Percentiles rank a stretch among this genome's conserved stretches.
phyloP scores from a whole-genome alignment of 176 grass and related monocot genomes.

The Guadua angustifolia region DNA sequence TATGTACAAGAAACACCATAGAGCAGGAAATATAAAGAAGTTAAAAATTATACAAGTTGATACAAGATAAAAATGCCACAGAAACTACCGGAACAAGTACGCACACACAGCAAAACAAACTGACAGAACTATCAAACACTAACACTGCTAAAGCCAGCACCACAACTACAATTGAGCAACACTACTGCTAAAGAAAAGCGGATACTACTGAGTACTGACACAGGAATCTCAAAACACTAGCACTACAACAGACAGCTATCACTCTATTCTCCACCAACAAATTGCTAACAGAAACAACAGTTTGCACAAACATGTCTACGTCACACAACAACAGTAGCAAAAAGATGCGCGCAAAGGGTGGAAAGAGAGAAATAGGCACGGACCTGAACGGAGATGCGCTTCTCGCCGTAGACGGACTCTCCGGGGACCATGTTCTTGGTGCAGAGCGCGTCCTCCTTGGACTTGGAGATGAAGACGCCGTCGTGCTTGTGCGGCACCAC shows the following conservation, averaged over 20 bases:
- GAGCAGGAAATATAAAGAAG: too few species aligned
- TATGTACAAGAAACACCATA: neutral
- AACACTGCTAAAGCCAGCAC: neutral
- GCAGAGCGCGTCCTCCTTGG: slow-evolving; percentile 95
- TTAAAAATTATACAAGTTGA: too few species aligned
- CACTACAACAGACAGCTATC: neutral
- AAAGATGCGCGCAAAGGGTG: too few species aligned
- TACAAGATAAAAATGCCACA: too few species aligned
- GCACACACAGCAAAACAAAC: too few species aligned
- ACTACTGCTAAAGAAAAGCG: too few species aligned
- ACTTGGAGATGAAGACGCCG: slow-evolving; percentile 84
- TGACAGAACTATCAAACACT: neutral
- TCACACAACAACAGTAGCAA: neutral
- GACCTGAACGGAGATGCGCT: slow-evolving; percentile 84
- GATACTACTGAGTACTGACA: neutral
- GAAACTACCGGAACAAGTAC: too few species aligned
- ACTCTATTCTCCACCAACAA: too few species aligned
- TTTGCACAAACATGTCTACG: neutral
- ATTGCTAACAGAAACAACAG: neutral
- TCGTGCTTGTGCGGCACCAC: slow-evolving; percentile 78
- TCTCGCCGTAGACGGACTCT: slow-evolving; percentile 88
- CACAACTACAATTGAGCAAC: too few species aligned
- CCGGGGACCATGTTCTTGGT: slow-evolving; percentile 87
- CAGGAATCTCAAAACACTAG: neutral
- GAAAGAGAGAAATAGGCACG: too few species aligned